phyloP scores from a whole-genome alignment of 2,329 filamentous ascomycete species.

The Sordariomycetes sp. region DNA sequence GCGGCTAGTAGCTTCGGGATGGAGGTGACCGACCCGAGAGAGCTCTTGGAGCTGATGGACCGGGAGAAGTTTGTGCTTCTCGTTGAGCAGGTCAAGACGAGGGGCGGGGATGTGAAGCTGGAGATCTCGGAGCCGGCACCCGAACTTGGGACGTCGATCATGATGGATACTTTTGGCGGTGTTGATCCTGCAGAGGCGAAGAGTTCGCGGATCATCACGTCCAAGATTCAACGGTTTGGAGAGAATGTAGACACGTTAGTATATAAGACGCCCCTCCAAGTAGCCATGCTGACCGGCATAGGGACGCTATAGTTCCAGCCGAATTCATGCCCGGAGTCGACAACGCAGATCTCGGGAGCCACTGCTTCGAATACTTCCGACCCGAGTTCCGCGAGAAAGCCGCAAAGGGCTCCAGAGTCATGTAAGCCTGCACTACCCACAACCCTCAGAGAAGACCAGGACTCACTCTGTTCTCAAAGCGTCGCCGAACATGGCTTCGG shows the following conservation, averaged over 20 bases:
- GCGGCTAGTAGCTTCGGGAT: constrained; percentile 36
- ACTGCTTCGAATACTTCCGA: constrained; percentile 11
- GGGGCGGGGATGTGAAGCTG: neutral
- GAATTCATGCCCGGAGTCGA: constrained; percentile 10
- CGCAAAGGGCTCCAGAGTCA: constrained; percentile 5
- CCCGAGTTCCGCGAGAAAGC: constrained; percentile 9
- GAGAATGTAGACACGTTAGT: constrained; percentile 11
- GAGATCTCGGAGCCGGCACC: neutral
- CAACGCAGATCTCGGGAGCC: constrained; percentile 11
- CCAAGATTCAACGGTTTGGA: constrained; percentile 9
- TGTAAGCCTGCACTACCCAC: constrained; percentile 4
- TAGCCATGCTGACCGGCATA: constrained; percentile 1
- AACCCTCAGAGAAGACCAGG: neutral
- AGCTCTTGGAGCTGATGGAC: neutral
- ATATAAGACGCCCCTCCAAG: neutral
- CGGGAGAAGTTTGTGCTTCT: neutral
- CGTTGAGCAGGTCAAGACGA: neutral
- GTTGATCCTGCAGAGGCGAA: too few relatives aligned
- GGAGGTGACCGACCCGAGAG: constrained; percentile 26
- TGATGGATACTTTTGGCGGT: neutral
- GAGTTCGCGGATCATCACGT: constrained; percentile 2
- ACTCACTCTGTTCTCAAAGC: neutral
- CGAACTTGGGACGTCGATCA: neutral
- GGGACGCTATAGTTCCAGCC: constrained; percentile 9
- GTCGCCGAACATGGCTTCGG: constrained; percentile 6